Conservation (phyloP, 2,329 filamentous ascomycete genomes). For the Botrytis fabae region DNA sequence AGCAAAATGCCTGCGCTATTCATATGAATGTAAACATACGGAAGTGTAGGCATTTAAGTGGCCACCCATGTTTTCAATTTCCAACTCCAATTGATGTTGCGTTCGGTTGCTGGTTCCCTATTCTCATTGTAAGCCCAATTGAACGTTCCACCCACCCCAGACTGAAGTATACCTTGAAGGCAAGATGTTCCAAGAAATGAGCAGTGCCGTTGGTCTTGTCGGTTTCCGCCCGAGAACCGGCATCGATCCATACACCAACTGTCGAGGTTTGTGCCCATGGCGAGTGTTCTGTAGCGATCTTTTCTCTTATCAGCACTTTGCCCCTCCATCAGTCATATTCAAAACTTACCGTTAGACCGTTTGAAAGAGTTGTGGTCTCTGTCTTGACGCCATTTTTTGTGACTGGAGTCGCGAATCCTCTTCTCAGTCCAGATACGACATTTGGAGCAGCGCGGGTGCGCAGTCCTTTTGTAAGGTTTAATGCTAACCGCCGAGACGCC, state of each 20-base stretch:
- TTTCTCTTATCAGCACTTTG: conserved; percentile 40
- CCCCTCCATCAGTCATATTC: conserved; percentile 6
- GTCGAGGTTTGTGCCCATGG: conserved; percentile 98
- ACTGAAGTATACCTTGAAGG: conserved; percentile 80
- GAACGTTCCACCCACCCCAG: conserved; percentile 23
- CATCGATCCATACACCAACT: conserved; percentile 99
- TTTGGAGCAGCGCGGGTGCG: conserved; percentile 84
- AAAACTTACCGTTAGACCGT: conserved; percentile 82
- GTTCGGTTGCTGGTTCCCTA: conserved; percentile 91
- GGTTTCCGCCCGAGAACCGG: conserved; percentile 96
- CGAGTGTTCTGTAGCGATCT: conserved; percentile 98
- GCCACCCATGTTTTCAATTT: conserved; percentile 99
- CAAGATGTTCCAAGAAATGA: conserved; percentile 99
- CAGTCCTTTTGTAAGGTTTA: conserved; percentile 88
- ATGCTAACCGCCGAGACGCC: conserved; percentile 96
- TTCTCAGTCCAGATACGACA: conserved; percentile 72
- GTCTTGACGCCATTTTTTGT: conserved; percentile 70
- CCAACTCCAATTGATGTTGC: conserved; percentile 96
- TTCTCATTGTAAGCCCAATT: conserved; percentile 31
- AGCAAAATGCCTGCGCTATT: conserved; percentile 26
- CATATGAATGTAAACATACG: conserved; percentile 57
- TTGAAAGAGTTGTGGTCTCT: conserved; percentile 93
- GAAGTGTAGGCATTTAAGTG: conserved; percentile 99
- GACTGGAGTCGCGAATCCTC: conserved; percentile 89
- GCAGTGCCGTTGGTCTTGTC: conserved; percentile 98